These are phyloP conservation scores for Calamus simplicifolius DNA, from an alignment of 176 grass and related monocot genomes.

Conservation along the genomic window DNA sequence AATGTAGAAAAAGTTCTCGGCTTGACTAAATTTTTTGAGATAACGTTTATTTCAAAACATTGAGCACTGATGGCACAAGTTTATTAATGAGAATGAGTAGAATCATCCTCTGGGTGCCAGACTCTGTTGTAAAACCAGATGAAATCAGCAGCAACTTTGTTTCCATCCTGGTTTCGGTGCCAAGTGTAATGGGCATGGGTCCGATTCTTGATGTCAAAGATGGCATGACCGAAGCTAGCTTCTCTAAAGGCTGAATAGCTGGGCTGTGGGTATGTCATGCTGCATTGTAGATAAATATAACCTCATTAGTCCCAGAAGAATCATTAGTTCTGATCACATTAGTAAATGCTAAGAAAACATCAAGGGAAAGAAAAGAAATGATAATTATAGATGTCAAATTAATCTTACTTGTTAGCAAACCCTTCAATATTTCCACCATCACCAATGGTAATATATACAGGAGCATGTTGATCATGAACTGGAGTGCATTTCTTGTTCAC, in stretches of 20 bases:
- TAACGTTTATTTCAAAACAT: too few species aligned
- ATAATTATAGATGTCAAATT: too few species aligned
- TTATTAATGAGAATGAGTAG: neutral
- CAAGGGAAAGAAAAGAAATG: neutral
- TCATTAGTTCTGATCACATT: too few species aligned
- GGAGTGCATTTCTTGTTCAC: conserved; percentile 57
- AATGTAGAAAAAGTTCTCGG: too few species aligned
- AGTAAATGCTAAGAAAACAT: neutral
- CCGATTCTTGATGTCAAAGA: conserved; percentile 82
- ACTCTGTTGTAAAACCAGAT: conserved; percentile 79
- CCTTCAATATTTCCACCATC: conserved; percentile 90
- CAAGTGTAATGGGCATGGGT: conserved; percentile 84
- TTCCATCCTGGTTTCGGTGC: conserved; percentile 82
- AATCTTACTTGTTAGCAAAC: conserved; percentile 59
- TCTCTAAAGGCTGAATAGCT: conserved; percentile 92
- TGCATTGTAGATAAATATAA: conserved; percentile 12
- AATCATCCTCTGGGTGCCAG: conserved; percentile 52
- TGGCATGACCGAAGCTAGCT: conserved; percentile 90
- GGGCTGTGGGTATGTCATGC: conserved; percentile 81
- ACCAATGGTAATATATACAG: conserved; percentile 79
- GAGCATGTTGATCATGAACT: conserved; percentile 44
- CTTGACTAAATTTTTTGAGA: too few species aligned
- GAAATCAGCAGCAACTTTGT: conserved; percentile 49
- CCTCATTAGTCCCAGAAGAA: too few species aligned
- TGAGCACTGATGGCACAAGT: too few species aligned